These are phyloP conservation scores for Parastagonospora nodorum DNA, from an alignment of 2,329 filamentous ascomycete genomes.

Conservation along the genomic window DNA sequence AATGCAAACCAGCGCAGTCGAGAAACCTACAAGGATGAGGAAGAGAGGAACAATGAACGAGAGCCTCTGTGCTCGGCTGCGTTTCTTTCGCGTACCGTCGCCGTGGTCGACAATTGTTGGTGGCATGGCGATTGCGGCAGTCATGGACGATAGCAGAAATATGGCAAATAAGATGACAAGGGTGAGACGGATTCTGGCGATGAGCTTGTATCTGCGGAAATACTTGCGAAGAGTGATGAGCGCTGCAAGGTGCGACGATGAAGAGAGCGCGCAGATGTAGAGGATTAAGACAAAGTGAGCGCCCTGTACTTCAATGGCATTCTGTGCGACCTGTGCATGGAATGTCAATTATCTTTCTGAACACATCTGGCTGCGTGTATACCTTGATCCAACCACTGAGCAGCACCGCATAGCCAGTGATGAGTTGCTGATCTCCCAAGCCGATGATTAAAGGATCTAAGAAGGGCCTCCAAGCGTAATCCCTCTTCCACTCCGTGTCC, in stretches of 20 bases:
- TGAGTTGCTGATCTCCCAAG: constrained; percentile 38
- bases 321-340: constrained; percentile 24
- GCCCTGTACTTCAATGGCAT: constrained; percentile 31
- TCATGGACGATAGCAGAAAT: constrained; percentile 35
- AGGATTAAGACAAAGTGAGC: constrained; percentile 39
- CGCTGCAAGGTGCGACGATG: constrained; percentile 39
- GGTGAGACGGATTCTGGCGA: constrained; percentile 33
- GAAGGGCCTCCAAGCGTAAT: constrained; percentile 38
- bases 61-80: constrained; percentile 22
- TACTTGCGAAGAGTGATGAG: constrained; percentile 40
- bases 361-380: neutral
- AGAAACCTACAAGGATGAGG: constrained; percentile 36
- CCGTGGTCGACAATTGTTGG: constrained; percentile 4
- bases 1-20: constrained; percentile 34
- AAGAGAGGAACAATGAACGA: constrained; percentile 30
- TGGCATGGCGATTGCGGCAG: constrained; percentile 28
- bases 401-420: constrained; percentile 39
- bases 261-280: constrained; percentile 38
- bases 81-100: constrained; percentile 7
- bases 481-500: constrained; percentile 35
- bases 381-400: constrained; percentile 41
- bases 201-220: constrained; percentile 34
- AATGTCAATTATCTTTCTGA: neutral
- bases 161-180: constrained; percentile 34
- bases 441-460: constrained; percentile 40